phyloP scores from a whole-genome alignment of 1,139 yeast species.

The Ashbya aceris region DNA sequence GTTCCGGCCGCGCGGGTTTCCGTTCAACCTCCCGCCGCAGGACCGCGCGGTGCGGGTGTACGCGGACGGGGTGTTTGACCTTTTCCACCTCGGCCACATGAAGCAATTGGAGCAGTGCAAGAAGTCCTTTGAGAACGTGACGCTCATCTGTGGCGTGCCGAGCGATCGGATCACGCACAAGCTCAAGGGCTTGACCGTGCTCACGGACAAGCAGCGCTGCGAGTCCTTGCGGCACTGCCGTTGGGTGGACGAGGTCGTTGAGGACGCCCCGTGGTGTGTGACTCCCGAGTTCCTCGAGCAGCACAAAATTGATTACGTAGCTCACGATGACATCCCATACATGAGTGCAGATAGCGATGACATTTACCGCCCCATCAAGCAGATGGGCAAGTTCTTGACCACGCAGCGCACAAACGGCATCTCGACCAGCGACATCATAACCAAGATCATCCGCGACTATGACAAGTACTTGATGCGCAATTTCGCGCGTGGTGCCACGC shows the following conservation, averaged over 20 bases:
- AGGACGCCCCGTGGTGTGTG: conserved; percentile 93
- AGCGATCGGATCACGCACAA: conserved; percentile 85
- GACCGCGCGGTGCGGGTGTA: conserved; percentile 85
- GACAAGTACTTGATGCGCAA: conserved; percentile 95
- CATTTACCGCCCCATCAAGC: conserved; percentile 85
- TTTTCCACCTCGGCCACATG: conserved; percentile 96
- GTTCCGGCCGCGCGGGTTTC: conserved; percentile 61
- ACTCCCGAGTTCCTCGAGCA: conserved; percentile 68
- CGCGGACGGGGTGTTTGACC: conserved; percentile 96
- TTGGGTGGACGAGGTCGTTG: conserved; percentile 96
- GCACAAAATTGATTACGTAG: conserved; percentile 89
- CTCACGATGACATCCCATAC: conserved; percentile 95
- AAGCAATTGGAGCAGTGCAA: conserved; percentile 94
- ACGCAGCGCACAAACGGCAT: conserved; percentile 97
- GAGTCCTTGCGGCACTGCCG: conserved; percentile 84
- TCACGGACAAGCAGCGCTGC: conserved; percentile 76
- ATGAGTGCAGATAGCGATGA: conserved; percentile 83
- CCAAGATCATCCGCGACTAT: conserved; percentile 88
- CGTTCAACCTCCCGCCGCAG: conserved; percentile 70
- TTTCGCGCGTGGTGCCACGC: conserved; percentile 93
- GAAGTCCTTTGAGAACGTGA: conserved; percentile 78
- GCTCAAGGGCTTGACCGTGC: conserved; percentile 85
- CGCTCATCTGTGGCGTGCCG: conserved; percentile 85
- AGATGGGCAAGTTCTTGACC: conserved; percentile 79
- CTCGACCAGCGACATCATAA: conserved; percentile 90